phyloP scores from a whole-genome alignment of 495 filamentous ascomycete species.

The Penicillium daleae region DNA sequence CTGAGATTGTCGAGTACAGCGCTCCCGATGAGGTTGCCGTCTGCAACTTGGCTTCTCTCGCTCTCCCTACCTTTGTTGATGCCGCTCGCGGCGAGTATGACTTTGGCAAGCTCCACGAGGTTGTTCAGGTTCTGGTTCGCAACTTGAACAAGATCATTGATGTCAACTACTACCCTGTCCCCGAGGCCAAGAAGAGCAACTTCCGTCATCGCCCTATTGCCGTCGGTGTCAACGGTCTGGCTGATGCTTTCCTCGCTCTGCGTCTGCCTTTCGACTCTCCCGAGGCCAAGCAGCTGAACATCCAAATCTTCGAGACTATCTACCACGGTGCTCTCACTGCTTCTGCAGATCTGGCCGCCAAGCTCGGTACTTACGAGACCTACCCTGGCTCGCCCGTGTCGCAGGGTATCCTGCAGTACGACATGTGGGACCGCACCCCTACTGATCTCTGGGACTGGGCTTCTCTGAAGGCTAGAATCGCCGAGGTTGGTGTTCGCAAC shows the following conservation, averaged over 20 bases:
- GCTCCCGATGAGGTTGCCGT: constrained; percentile 98
- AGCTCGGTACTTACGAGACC: constrained; percentile 80
- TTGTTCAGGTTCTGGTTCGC: constrained; percentile 82
- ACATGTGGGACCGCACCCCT: constrained; percentile 96
- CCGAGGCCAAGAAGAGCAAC: constrained; percentile 91
- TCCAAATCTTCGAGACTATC: constrained; percentile 99
- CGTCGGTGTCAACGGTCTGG: constrained; percentile 95
- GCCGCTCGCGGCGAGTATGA: constrained; percentile 79
- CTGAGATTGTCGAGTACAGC: constrained; percentile 96
- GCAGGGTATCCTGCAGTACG: constrained; percentile 94
- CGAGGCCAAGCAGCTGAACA: constrained; percentile 91
- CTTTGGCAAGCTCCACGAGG: constrained; percentile 94
- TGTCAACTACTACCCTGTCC: constrained; percentile 94
- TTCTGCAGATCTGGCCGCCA: constrained; percentile 82
- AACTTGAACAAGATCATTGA: constrained; percentile 99
- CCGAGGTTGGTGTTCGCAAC: constrained; percentile 91
- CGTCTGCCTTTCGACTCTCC: constrained; percentile 96
- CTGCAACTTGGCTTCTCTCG: constrained; percentile 94
- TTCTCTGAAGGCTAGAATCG: constrained; percentile 84
- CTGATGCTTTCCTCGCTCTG: constrained; percentile 97
- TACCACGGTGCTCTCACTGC: constrained; percentile 94
- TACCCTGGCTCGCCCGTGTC: constrained; percentile 95
- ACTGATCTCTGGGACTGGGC: constrained; percentile 97
- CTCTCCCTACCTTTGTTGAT: constrained; percentile 88
- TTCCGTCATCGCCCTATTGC: constrained; percentile 93